Base-by-base conservation (phyloP, 2,329 filamentous ascomycete genomes). In the Fusarium sp. region DNA sequence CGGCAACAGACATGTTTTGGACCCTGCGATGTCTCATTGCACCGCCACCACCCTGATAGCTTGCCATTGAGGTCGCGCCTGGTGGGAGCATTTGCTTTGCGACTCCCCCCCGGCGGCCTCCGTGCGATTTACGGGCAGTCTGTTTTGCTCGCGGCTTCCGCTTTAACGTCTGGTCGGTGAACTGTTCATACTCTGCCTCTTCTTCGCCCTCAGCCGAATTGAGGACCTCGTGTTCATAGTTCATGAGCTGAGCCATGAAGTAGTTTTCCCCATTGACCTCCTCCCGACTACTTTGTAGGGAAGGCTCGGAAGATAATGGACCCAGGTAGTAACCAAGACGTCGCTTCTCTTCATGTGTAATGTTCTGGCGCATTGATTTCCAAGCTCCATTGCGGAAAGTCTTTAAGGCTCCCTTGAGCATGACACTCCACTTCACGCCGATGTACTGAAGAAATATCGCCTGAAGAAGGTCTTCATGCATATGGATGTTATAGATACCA, bases 381-480 rank as follows among this genome's bases (percentile, higher is more conserved):
- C 83, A 85, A 3, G 80, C 79, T 1, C 75, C 74, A 4, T 73
- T 66, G 40, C 79, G 79, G 55, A 80, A 78, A 0, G 34, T 32
- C 8, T 47, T 66, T 43, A 87, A 81, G 0, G 71, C 75, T 0
- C 55, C 15, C 52, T 84, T 86, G 53, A 87, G 72, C 38, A 81
- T 80, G 1, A 83, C 80, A 3, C 83, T 84, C 81, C 83, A 85
- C 30, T 79, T 82, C 16, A 83, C 76, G 4, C 85, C 85, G 27
- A 87, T 78, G 55, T 82, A 84, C 47, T 87, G 83, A 0, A 87
- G 74, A n/a, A 87, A 82, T 2, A 87, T 80, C 2, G 84, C 83
- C 56, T 87, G 83, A 3, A 86, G 79, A 1, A 86, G 79, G 32
- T 87, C 85, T 65, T 87, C 84, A 38, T 87, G 82, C 83, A 86